Base-by-base conservation (phyloP, 75 land plant species). In the Selaginella tamariscina region DNA sequence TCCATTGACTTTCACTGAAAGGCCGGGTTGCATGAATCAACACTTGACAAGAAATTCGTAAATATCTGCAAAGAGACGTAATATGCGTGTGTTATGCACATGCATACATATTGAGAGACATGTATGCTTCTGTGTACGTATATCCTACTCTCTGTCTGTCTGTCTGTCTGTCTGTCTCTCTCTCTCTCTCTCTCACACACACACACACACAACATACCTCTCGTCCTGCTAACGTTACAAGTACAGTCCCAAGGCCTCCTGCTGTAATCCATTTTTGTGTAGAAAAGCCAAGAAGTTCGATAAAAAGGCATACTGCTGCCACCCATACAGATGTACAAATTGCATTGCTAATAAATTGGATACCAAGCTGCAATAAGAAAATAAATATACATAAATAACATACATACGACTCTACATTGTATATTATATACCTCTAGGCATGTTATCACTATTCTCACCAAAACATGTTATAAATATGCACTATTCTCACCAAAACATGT, bases 11-110 rank as follows among this genome's bases (percentile, higher is more conserved):
- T 59, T 59, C 62, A 9, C 5, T 27, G 26, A 59, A 59, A 59
- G 62, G 62, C 23, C 62, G 23, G 8, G 62, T 59, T 8, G 62
- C 62, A 59, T 59, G 62, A 23, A 59, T 59, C 62, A 59, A 59
- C 8, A 59, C 62, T 59, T 5, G 62, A 59, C 8, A 59, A 21
- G 21, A 59, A 59, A 21, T 59, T 59, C 26, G 62, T 59, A 59
- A 59, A n/a, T 8, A 59, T 59, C 62, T 49, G 54, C 54, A 49
- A 11, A 49, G 54, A 49, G 20, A 49, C 20, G 18, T 20, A 20
- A 11, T 11, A 49, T 49, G 11, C 11, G 20, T 49, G 11, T 11
- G 11, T 49, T 49, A 20, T 11, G 18, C 11, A 11, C 11, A 49
- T 49, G 11, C 20, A 20, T 20, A 49, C 54, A 49, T 11, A 49